A percentile compares a stretch with the other conserved stretches of the same genome.
phyloP scores from a whole-genome alignment of 1,284 basidiomycete species.

The Fomitiporia mediterranea region DNA sequence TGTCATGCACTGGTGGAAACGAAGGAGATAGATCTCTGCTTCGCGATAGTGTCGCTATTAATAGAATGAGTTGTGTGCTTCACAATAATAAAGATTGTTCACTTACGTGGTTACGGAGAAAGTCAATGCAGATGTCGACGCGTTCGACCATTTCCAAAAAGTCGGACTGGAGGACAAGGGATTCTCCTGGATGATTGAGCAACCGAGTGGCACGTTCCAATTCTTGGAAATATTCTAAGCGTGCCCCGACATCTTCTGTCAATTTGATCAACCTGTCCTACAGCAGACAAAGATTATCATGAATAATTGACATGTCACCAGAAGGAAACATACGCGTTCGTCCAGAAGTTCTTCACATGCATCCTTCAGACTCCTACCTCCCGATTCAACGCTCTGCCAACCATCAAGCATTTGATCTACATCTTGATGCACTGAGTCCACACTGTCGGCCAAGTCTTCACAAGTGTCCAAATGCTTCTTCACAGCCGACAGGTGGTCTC shows the following conservation, averaged over 20 bases:
- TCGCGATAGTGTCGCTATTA: conserved; percentile 81
- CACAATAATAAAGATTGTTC: not conserved
- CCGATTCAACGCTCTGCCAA: conserved; percentile 82
- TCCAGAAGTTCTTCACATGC: conserved; percentile 87
- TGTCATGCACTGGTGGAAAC: conserved; percentile 94
- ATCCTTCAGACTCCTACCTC: conserved; percentile 80
- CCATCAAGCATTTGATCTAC: conserved; percentile 79
- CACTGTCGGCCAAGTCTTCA: conserved; percentile 60
- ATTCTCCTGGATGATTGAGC: conserved; percentile 88
- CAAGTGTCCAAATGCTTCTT: conserved; percentile 72
- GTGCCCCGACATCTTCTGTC: conserved; percentile 70
- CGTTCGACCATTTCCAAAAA: conserved; percentile 93
- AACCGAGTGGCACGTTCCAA: conserved; percentile 85
- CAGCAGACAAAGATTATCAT: conserved; percentile 7
- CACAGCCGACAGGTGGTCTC: conserved; percentile 74
- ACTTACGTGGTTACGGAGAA: conserved; percentile 79
- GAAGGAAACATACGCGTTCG: conserved; percentile 60
- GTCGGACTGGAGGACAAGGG: conserved; percentile 81
- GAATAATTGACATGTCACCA: not conserved
- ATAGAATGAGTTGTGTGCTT: not conserved
- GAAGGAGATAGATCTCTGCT: conserved; percentile 84
- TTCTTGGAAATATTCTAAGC: conserved; percentile 88
- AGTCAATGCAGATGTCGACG: conserved; percentile 88
- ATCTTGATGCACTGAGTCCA: conserved; percentile 68
- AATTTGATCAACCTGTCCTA: conserved; percentile 74